These are phyloP conservation scores for Fusarium robinianum DNA, from an alignment of 2,329 filamentous ascomycete species.

Conservation along the genomic window DNA sequence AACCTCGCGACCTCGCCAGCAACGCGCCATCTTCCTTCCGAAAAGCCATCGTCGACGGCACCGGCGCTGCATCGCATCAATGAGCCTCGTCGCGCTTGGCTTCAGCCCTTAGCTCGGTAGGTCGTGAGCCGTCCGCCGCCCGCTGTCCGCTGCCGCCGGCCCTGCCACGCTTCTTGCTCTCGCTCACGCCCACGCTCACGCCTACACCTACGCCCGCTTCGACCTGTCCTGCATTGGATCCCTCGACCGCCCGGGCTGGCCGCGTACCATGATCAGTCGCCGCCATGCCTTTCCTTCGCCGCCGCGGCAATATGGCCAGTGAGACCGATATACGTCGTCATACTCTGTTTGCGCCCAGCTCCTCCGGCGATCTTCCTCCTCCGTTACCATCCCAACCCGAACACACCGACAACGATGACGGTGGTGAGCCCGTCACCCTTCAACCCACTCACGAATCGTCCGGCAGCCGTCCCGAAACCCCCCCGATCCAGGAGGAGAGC, in stretches of 20 bases:
- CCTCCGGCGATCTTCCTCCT: constrained; percentile 36
- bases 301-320: constrained; percentile 63
- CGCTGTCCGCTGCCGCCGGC: too few species aligned
- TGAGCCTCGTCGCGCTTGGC: constrained; percentile 27
- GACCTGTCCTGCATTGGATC: background rate
- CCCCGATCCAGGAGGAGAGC: constrained; percentile 59
- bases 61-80: constrained; percentile 23
- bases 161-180: constrained; percentile 19
- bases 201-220: constrained; percentile 9
- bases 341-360: constrained; percentile 44
- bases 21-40: constrained; percentile 15
- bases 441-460: constrained; percentile 35
- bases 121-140: constrained; percentile 32
- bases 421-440: constrained; percentile 24
- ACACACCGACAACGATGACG: constrained; percentile 24
- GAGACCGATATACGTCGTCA: constrained; percentile 63
- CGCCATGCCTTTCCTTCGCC: constrained; percentile 65
- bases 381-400: constrained; percentile 30
- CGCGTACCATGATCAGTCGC: constrained; percentile 47
- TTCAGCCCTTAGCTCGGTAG: constrained; percentile 35
- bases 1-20: constrained; percentile 13
- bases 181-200: constrained; percentile 19
- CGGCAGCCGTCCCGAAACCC: constrained; percentile 49
- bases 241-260: constrained; percentile 31
- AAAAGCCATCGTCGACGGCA: constrained; percentile 10